Conservation (phyloP, 768 basidiomycete genomes). For the Coprinellus micaceus region DNA sequence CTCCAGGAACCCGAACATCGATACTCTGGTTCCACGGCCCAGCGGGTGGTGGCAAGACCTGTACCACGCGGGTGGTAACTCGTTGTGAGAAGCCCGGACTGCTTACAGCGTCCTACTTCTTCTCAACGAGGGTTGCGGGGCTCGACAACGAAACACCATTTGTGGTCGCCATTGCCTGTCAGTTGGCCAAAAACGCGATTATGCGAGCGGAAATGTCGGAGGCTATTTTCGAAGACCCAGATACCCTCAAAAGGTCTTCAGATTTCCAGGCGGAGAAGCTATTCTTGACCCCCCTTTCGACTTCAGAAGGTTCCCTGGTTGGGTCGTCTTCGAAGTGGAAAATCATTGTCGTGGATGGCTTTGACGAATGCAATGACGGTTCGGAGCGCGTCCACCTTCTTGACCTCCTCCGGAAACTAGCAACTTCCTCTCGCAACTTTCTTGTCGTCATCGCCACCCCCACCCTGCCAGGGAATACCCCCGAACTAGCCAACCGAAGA, state of each 20-base stretch:
- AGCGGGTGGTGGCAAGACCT: constrained; percentile 7
- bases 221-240: neutral
- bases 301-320: too few species aligned
- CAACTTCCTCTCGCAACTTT: neutral
- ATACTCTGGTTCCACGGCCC: constrained; percentile 6
- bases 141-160: constrained; percentile 1
- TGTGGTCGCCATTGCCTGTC: neutral
- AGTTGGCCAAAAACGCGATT: neutral
- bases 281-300: neutral
- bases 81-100: neutral
- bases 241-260: neutral
- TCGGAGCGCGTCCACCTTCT: neutral
- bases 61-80: neutral
- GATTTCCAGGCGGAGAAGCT: neutral
- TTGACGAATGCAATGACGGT: constrained; percentile 12
- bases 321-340: too few species aligned
- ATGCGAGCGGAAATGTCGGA: neutral
- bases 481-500: constrained; percentile 7
- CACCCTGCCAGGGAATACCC: neutral
- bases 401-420: neutral
- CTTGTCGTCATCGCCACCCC: constrained; percentile 6
- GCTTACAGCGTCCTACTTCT: constrained; percentile 1
- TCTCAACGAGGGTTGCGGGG: neutral
- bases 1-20: neutral
- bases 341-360: constrained; percentile 11